Percentiles rank a stretch among this genome's conserved stretches.
These are phyloP conservation scores for Aspergillus aculeatus DNA, from an alignment of 2,329 filamentous ascomycete genomes.

Conservation along the genomic window DNA sequence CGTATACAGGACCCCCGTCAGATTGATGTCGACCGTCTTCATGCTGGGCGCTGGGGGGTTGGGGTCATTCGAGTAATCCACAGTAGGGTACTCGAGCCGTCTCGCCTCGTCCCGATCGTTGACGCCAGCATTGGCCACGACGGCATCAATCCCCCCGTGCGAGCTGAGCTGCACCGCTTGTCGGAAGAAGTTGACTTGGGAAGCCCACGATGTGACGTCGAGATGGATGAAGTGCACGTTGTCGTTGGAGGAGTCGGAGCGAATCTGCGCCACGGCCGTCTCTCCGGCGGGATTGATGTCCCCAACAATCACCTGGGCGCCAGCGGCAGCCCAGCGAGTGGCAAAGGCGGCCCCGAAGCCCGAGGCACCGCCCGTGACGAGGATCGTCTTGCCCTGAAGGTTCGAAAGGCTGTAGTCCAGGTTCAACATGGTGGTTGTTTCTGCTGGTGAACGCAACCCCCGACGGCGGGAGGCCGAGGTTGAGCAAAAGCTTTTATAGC, in stretches of 20 bases:
- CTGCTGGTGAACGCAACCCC: too few species aligned
- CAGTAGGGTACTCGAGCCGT: background rate
- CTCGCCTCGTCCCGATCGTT: background rate
- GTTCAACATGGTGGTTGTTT: background rate
- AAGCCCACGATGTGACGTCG: background rate
- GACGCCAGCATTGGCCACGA: background rate
- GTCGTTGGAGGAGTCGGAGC: background rate
- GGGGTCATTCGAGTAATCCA: background rate
- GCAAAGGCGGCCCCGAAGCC: background rate
- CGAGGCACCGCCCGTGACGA: background rate
- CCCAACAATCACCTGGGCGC: constrained; percentile 9
- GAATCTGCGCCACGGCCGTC: background rate
- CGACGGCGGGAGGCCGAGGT: too few species aligned
- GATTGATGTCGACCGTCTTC: background rate
- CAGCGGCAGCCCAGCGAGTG: background rate
- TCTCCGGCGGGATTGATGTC: constrained; percentile 8
- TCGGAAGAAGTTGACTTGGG: background rate
- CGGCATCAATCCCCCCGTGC: background rate
- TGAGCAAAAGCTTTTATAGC: too few species aligned
- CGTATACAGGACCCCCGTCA: background rate
- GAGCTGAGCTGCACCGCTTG: background rate
- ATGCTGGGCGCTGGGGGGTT: background rate
- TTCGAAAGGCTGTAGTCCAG: background rate
- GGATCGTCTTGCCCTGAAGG: background rate
- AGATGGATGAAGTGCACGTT: constrained; percentile 1